Evolutionary conservation across 2,329 filamentous ascomycete genomes (phyloP), one percentile per base, ranked within the genome.

Genomic region (Botryotinia calthae): DNA sequence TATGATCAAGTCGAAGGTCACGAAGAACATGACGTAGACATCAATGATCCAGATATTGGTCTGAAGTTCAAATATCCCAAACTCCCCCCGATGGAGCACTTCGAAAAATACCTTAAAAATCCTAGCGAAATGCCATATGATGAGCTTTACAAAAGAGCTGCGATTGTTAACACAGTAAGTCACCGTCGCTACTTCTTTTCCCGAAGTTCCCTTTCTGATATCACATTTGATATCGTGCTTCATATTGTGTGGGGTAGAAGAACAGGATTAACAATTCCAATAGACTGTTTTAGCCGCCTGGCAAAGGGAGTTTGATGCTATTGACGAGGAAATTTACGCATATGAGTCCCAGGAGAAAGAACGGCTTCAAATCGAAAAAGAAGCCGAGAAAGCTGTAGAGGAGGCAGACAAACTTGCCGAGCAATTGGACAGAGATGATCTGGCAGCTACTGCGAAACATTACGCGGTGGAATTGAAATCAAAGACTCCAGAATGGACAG

Each of bases 231-330:
- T 56, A 22, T 67, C 65, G 20, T 56, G 48, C 18, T 56, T 54
- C 34, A 56, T 42, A 37, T 20, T 65, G 42, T 18, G 48, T 56
- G 34, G 48, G 48, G 48, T 31, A 22, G 34, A 56, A 42, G 34
- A 48, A n/a, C 42, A 42, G 20, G 22, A 67, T 51, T 72, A 34
- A 72, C 40, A 18, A n/a, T 40, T 58, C 16, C 51, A 12, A 56
- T 66, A 76, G 25, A 70, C 73, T 6, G 72, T 75, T 62, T 64
- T 81, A 61, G 42, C 56, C 16, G 64, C 70, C 46, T 77, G 76
- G 58, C 78, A 80, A 72, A 73, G 76, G 34, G 79, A 81, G 63
- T 80, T 70, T 67, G 76, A 78, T 61, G 65, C 37, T 37, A 75
- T 79, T 51, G 76, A 79, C 10, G 75, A 77, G 71, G 72, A 78